A percentile compares a stretch with the other conserved stretches of the same genome.
Conservation (phyloP, 768 basidiomycete genomes). For the Termitomyces sp. region DNA sequence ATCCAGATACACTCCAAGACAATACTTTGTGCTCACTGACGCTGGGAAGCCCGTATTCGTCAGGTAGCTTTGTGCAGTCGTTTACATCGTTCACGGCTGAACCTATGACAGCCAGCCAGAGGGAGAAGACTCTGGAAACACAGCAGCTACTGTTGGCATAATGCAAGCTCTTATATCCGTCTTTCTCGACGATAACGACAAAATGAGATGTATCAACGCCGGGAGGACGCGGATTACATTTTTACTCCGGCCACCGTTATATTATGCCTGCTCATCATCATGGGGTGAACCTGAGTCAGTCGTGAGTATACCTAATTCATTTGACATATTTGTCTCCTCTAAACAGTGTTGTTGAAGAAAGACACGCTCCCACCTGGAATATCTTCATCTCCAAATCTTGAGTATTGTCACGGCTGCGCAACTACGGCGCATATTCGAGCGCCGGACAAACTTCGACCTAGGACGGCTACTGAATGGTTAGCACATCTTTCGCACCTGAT, state of each 20-base stretch:
- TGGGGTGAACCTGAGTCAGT: conserved; percentile 97
- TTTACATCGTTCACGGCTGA: not conserved
- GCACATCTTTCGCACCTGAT: not conserved
- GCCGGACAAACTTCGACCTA: conserved; percentile 89
- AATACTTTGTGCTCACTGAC: conserved; percentile 91
- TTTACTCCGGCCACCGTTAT: conserved; percentile 79
- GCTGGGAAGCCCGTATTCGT: conserved; percentile 98
- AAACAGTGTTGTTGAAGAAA: conserved; percentile 54
- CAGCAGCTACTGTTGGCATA: conserved; percentile 81
- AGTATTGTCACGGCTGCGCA: conserved; percentile 86
- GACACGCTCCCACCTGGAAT: conserved; percentile 92
- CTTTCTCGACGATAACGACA: conserved; percentile 90
- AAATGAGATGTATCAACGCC: conserved; percentile 76
- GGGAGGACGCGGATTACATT: conserved; percentile 84
- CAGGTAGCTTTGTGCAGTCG: conserved; percentile 45
- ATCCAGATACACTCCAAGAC: conserved; percentile 47
- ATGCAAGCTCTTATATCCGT: conserved; percentile 96
- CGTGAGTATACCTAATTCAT: conserved; percentile 42
- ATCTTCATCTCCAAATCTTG: conserved; percentile 89
- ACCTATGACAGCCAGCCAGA: conserved; percentile 38
- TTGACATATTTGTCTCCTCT: not conserved
- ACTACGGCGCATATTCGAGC: conserved; percentile 79
- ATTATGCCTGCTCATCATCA: conserved; percentile 85
- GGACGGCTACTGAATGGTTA: conserved; percentile 65
- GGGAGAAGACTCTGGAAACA: conserved; percentile 54